These are phyloP conservation scores for Metschnikowia proteae DNA, from an alignment of 805 yeast genomes.

Conservation along the genomic window DNA sequence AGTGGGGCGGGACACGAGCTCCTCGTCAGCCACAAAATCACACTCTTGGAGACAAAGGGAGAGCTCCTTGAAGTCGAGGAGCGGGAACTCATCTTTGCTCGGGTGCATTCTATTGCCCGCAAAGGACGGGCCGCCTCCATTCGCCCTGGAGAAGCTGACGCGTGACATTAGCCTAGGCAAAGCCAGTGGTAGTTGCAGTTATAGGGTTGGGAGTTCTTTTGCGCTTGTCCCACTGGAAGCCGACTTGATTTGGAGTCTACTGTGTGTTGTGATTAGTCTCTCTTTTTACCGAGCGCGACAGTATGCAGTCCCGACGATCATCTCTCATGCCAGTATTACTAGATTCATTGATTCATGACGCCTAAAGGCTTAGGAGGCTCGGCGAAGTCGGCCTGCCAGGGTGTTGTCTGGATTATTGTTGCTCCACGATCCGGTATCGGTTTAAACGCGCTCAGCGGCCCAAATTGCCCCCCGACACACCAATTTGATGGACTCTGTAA, in stretches of 20 bases:
- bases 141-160: slow-evolving; percentile 5
- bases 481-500: slow-evolving; percentile 82
- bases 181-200: background rate
- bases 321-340: background rate
- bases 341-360: background rate
- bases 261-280: slow-evolving; percentile 1
- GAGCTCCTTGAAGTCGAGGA: slow-evolving; percentile 57
- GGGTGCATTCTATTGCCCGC: slow-evolving; percentile 5
- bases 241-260: slow-evolving; percentile 1
- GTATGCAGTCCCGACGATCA: background rate
- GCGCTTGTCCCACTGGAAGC: background rate
- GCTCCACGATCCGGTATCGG: background rate
- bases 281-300: slow-evolving; percentile 5
- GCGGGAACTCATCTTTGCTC: slow-evolving; percentile 53
- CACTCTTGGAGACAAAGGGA: slow-evolving; percentile 58
- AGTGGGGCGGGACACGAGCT: slow-evolving; percentile 54
- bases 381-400: background rate
- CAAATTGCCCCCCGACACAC: slow-evolving; percentile 86
- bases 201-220: background rate
- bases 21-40: slow-evolving; percentile 59
- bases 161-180: slow-evolving; percentile 7
- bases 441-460: slow-evolving; percentile 78
- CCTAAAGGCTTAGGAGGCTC: background rate
- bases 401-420: background rate
- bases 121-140: slow-evolving; percentile 3